Conservation (phyloP, 345 rosid genomes). For the Jatropha curcas region DNA sequence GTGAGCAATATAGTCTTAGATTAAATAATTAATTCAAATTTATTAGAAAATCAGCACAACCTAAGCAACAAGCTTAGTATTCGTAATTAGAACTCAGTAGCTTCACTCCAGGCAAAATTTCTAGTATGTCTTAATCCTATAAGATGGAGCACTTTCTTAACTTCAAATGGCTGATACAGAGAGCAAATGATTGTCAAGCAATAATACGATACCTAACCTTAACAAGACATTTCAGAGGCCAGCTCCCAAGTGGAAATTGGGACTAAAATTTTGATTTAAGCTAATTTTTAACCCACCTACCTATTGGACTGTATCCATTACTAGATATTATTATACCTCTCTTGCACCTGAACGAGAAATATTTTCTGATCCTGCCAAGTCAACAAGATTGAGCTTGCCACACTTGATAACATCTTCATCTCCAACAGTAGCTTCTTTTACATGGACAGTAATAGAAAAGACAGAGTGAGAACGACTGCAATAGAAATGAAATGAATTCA, state of each 20-base stretch:
- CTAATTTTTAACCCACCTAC: no score
- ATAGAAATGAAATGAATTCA: slow-evolving; percentile 17
- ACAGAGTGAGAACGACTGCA: slow-evolving; percentile 93
- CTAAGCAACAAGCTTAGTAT: background rate
- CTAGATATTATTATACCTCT: slow-evolving; percentile 43
- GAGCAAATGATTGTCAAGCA: background rate
- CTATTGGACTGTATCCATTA: background rate
- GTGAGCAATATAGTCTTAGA: background rate
- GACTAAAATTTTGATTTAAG: no score
- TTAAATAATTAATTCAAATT: no score
- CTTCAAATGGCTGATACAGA: background rate
- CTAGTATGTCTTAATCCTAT: background rate
- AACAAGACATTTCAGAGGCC: background rate
- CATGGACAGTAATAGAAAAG: slow-evolving; percentile 74
- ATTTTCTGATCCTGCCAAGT: slow-evolving; percentile 97
- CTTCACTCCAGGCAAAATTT: no score
- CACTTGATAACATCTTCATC: slow-evolving; percentile 93
- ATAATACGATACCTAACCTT: background rate
- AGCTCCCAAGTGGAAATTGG: background rate
- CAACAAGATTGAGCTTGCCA: slow-evolving; percentile 97
- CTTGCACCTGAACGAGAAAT: slow-evolving; percentile 85
- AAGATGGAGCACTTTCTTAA: background rate
- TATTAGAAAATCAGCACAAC: background rate
- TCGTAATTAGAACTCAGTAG: background rate
- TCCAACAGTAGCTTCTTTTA: slow-evolving; percentile 79